Evolutionary conservation across 768 basidiomycete genomes (phyloP).

Genomic region (Dendrothele bispora): DNA sequence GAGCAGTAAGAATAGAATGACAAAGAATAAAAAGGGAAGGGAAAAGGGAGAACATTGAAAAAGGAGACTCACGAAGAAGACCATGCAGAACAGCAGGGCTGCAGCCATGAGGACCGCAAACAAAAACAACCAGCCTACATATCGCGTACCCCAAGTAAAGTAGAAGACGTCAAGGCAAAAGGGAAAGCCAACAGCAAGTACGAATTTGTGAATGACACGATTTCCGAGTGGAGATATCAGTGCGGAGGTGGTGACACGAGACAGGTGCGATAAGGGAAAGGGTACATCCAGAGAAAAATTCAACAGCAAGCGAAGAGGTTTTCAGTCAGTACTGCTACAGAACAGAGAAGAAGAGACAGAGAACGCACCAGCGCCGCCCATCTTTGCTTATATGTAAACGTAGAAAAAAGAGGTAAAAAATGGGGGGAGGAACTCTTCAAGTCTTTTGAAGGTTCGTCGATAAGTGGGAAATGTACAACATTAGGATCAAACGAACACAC

Average conservation of each 20-base stretch:
- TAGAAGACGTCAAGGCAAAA: no score
- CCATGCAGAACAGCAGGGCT: conserved; percentile 95
- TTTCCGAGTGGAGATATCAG: no score
- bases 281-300: no score
- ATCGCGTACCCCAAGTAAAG: background rate
- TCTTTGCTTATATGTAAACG: conserved; percentile 17
- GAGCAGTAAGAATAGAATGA: background rate
- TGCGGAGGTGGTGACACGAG: no score
- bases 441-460: no score
- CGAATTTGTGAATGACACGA: no score
- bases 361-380: conserved; percentile 45
- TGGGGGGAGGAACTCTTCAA: no score
- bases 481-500: no score
- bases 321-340: conserved; percentile 1
- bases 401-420: background rate
- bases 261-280: no score
- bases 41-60: background rate
- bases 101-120: conserved; percentile 96
- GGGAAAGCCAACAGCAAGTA: no score
- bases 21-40: background rate
- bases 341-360: conserved; percentile 1
- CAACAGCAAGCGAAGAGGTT: background rate
- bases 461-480: no score
- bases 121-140: conserved; percentile 91
- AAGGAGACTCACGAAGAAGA: conserved; percentile 86